phyloP scores from a whole-genome alignment of 2,329 filamentous ascomycete species.

The Leptoxyphium fumago region DNA sequence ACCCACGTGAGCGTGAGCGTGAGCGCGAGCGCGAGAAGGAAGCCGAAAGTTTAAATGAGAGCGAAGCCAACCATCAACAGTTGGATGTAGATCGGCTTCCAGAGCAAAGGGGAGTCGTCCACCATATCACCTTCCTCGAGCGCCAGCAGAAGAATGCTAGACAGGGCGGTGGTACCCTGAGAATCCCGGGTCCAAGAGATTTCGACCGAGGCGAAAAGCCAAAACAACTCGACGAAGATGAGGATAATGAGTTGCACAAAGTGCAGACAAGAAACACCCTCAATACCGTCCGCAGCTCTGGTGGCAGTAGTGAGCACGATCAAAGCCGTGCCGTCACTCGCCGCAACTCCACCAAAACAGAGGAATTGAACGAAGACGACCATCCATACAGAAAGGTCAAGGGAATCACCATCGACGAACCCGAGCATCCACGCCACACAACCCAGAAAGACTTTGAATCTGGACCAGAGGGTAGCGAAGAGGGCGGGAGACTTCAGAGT shows the following conservation, averaged over 20 bases:
- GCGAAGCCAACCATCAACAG: constrained; percentile 21
- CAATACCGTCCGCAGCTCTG: constrained; percentile 1
- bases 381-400: constrained; percentile 25
- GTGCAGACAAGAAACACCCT: constrained; percentile 14
- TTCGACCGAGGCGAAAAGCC: constrained; percentile 71
- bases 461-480: constrained; percentile 8
- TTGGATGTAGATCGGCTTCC: constrained; percentile 30
- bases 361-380: constrained; percentile 23
- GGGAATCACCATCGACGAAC: constrained; percentile 55
- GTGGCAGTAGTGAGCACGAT: constrained; percentile 5
- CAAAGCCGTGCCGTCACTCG: background rate
- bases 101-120: constrained; percentile 32
- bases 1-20: constrained; percentile 13
- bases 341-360: constrained; percentile 6
- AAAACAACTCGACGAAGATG: constrained; percentile 37
- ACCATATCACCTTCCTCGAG: constrained; percentile 79
- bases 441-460: constrained; percentile 8
- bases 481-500: background rate
- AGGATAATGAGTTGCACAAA: constrained; percentile 18
- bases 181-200: constrained; percentile 84
- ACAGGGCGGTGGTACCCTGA: constrained; percentile 57
- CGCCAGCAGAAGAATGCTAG: constrained; percentile 53
- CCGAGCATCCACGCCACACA: constrained; percentile 29
- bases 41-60: constrained; percentile 27
- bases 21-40: constrained; percentile 25